Percentiles rank a stretch among this genome's conserved stretches.
phyloP scores from a whole-genome alignment of 2,329 filamentous ascomycete genomes.

The Teratosphaeria pseudoeucalypti region DNA sequence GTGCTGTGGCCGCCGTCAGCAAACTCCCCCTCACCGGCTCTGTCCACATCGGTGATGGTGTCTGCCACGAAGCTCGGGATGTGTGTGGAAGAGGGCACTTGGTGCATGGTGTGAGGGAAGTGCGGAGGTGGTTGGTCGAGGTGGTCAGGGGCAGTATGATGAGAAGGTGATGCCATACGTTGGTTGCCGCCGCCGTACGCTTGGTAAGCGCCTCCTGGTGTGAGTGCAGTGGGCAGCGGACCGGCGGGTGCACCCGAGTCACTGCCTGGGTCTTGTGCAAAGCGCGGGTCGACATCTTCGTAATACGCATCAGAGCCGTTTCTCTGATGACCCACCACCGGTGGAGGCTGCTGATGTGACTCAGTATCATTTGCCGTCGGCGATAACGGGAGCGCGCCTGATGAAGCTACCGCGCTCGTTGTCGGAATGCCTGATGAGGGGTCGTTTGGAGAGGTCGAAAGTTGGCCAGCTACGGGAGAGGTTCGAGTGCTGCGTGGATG shows the following conservation, averaged over 20 bases:
- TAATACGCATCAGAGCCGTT: constrained; percentile 56
- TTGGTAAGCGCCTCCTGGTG: constrained; percentile 6
- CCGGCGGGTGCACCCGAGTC: constrained; percentile 5
- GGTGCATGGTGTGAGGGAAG: background rate
- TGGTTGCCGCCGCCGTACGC: constrained; percentile 1
- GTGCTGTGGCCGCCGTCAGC: constrained; percentile 10
- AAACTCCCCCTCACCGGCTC: constrained; percentile 1
- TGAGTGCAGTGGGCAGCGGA: constrained; percentile 10
- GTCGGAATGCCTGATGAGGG: constrained; percentile 7
- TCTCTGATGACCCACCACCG: constrained; percentile 18
- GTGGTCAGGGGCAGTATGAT: constrained; percentile 1
- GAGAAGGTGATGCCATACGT: constrained; percentile 5
- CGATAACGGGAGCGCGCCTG: constrained; percentile 7
- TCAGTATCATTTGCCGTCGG: background rate
- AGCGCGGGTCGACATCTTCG: constrained; percentile 86
- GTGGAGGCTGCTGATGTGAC: constrained; percentile 20
- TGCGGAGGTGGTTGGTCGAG: constrained; percentile 2
- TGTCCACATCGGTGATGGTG: background rate
- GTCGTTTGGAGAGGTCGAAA: background rate
- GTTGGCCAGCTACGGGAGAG: background rate
- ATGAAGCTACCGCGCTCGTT: constrained; percentile 10
- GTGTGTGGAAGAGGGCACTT: background rate
- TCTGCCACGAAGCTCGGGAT: constrained; percentile 5
- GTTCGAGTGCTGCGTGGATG: constrained; percentile 4
- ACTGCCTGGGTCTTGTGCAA: constrained; percentile 44